Conservation (phyloP, 1,139 yeast genomes). For the Entelexis paramagnoliae region DNA sequence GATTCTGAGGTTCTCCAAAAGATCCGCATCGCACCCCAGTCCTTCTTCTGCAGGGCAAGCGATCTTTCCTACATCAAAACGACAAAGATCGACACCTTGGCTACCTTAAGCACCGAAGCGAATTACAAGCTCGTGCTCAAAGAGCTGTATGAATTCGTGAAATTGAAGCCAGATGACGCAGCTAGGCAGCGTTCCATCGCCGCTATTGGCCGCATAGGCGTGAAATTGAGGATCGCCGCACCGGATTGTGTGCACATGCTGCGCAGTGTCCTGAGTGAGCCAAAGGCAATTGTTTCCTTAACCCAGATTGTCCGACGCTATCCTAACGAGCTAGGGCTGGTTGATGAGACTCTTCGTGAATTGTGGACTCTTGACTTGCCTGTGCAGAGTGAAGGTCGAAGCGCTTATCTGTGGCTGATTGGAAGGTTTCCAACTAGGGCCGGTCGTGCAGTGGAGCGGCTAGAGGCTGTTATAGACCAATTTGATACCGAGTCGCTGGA, state of each 20-base stretch:
- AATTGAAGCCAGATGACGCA: conserved; percentile 80
- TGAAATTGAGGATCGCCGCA: conserved; percentile 54
- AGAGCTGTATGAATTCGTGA: conserved; percentile 77
- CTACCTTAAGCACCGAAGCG: conserved; percentile 56
- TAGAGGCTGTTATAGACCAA: conserved; percentile 39
- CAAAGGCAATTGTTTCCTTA: conserved; percentile 67
- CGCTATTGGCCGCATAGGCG: conserved; percentile 82
- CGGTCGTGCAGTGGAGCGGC: conserved; percentile 27
- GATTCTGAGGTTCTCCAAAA: conserved; percentile 2
- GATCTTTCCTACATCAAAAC: conserved; percentile 86
- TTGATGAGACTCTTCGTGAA: background rate
- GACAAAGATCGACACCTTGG: conserved; percentile 79
- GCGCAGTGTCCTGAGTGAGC: conserved; percentile 27
- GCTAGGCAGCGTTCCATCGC: conserved; percentile 59
- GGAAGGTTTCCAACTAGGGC: conserved; percentile 34
- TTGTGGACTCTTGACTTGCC: conserved; percentile 9
- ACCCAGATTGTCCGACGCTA: conserved; percentile 70
- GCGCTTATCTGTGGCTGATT: conserved; percentile 73
- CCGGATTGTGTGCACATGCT: conserved; percentile 7
- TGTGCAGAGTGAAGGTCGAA: conserved; percentile 42
- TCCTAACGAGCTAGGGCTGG: conserved; percentile 34
- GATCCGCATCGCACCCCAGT: conserved; percentile 38
- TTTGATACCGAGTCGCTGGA: conserved; percentile 57
- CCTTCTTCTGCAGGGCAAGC: conserved; percentile 71
- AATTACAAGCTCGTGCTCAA: conserved; percentile 50